phyloP scores from a whole-genome alignment of 495 filamentous ascomycete species.

The Talaromyces borbonicus region DNA sequence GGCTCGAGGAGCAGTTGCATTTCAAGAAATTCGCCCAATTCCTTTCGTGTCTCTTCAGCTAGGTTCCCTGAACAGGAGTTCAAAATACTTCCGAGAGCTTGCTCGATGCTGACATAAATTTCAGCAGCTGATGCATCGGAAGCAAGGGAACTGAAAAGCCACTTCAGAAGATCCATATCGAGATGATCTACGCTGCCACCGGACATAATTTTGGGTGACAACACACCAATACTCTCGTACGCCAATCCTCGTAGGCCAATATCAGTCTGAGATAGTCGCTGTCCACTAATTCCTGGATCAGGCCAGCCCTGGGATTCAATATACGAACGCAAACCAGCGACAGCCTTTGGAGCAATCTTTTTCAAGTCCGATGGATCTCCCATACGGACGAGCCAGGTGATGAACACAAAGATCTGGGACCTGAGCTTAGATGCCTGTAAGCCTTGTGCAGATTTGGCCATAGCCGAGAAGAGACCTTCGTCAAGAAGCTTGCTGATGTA shows the following conservation, averaged over 20 bases:
- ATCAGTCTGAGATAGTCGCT: constrained; percentile 44
- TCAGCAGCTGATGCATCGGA: constrained; percentile 66
- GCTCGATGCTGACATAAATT: constrained; percentile 79
- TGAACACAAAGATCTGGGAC: constrained; percentile 77
- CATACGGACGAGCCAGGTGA: constrained; percentile 77
- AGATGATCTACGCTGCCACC: constrained; percentile 8
- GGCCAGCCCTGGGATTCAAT: constrained; percentile 82
- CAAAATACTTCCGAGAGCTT: constrained; percentile 70
- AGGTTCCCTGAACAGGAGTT: constrained; percentile 43
- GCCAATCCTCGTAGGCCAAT: constrained; percentile 59
- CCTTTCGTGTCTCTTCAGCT: constrained; percentile 30
- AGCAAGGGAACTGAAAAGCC: constrained; percentile 73
- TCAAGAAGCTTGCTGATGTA: constrained; percentile 61
- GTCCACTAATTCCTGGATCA: constrained; percentile 38
- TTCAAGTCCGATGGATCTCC: constrained; percentile 49
- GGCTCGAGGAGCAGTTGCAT: constrained; percentile 53
- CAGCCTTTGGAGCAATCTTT: constrained; percentile 57
- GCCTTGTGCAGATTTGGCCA: constrained; percentile 43
- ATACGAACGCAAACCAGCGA: constrained; percentile 61
- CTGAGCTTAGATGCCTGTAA: constrained; percentile 66
- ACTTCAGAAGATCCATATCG: constrained; percentile 49
- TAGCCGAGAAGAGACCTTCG: constrained; percentile 44
- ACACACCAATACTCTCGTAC: constrained; percentile 77
- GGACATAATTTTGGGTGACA: constrained; percentile 40
- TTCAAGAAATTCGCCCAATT: constrained; percentile 52